These are phyloP conservation scores for Colletotrichum lindemuthianum DNA, from an alignment of 2,329 filamentous ascomycete genomes.

Conservation along the genomic window DNA sequence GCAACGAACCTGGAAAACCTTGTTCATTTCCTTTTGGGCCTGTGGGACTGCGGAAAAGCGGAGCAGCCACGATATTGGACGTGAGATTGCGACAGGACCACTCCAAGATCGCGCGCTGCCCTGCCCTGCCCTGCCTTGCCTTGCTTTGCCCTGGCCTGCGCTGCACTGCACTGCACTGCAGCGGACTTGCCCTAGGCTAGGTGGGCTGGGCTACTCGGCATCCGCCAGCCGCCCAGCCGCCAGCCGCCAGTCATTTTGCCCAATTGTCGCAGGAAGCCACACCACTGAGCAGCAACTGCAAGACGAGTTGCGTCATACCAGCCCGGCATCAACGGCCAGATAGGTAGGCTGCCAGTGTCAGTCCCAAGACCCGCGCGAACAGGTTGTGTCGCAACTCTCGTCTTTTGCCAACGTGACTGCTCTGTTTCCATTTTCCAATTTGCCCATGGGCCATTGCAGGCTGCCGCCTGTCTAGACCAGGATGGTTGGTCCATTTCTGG, in stretches of 20 bases:
- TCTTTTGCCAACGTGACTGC: constrained; percentile 9
- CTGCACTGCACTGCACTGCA: too few species aligned
- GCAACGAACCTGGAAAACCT: constrained; percentile 33
- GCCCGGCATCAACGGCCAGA: constrained; percentile 27
- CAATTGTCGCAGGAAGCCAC: constrained; percentile 23
- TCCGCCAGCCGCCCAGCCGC: too few species aligned
- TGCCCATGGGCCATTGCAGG: constrained; percentile 23
- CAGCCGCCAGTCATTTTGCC: background rate
- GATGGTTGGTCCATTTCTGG: background rate
- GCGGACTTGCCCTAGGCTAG: too few species aligned
- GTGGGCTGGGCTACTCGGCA: too few species aligned
- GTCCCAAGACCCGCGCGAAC: constrained; percentile 20
- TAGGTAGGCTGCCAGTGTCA: background rate
- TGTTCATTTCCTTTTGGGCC: constrained; percentile 23
- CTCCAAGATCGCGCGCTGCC: too few species aligned
- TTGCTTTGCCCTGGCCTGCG: too few species aligned
- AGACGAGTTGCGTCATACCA: constrained; percentile 31
- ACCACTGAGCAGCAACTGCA: constrained; percentile 20
- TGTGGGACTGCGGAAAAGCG: constrained; percentile 11
- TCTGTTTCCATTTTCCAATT: constrained; percentile 9
- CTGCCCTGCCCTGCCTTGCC: too few species aligned
- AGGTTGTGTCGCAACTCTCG: background rate
- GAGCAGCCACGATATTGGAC: background rate
- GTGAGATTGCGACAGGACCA: too few species aligned
- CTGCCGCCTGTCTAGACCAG: constrained; percentile 12